Evolutionary conservation across 2,329 filamentous ascomycete species (phyloP).

Genomic region (Magnaporthiopsis poae): DNA sequence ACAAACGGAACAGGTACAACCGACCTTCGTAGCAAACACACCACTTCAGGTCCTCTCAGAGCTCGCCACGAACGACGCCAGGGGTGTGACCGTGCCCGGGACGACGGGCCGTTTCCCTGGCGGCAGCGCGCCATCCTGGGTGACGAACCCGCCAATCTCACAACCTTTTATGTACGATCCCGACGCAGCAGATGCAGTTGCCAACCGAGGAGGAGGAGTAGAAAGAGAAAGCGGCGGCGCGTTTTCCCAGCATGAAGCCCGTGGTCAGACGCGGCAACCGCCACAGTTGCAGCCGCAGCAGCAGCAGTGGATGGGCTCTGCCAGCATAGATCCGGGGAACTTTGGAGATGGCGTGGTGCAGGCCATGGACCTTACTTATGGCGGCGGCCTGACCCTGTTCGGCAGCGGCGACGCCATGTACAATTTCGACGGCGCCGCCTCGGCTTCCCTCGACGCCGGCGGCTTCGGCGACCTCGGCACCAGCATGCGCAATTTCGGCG

Average conservation of each 20-base stretch:
- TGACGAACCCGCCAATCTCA: slow-evolving; percentile 6
- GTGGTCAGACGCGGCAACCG: not conserved
- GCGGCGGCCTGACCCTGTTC: slow-evolving; percentile 19
- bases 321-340: slow-evolving; percentile 26
- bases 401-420: slow-evolving; percentile 2
- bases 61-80: not conserved
- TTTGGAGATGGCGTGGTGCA: slow-evolving; percentile 32
- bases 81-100: not conserved
- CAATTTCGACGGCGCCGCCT: not conserved
- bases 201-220: not conserved
- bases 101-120: not conserved
- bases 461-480: slow-evolving; percentile 18
- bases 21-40: slow-evolving; percentile 6
- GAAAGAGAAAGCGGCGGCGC: slow-evolving; percentile 9
- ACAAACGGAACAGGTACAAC: slow-evolving; percentile 12
- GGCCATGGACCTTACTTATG: slow-evolving; percentile 33
- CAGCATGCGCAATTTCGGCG: slow-evolving; percentile 21
- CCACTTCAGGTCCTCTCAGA: not conserved
- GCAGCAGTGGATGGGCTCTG: slow-evolving; percentile 11
- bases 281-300: slow-evolving; percentile 4
- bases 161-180: slow-evolving; percentile 30
- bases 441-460: slow-evolving; percentile 7
- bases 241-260: not conserved
- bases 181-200: not conserved
- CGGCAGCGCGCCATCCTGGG: not conserved